These are phyloP conservation scores for Salix viminalis DNA, from an alignment of 345 rosid genomes.

Conservation along the genomic window DNA sequence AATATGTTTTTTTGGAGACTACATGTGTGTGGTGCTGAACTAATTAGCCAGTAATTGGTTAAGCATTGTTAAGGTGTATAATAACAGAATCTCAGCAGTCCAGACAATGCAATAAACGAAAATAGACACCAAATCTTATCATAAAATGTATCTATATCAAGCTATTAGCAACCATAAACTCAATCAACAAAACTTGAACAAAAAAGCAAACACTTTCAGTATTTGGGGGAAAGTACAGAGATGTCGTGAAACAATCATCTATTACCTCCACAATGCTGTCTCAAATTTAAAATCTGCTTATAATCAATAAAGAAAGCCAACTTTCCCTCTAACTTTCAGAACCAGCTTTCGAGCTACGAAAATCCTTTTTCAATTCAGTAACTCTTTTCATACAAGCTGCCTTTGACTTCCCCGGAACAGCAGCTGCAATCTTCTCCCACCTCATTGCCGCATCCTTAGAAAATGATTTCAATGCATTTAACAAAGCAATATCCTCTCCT, in stretches of 20 bases:
- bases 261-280: not conserved
- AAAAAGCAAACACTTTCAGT: not conserved
- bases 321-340: slow-evolving; percentile 31
- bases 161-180: not conserved
- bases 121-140: not conserved
- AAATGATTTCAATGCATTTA: slow-evolving; percentile 78
- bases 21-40: not conserved
- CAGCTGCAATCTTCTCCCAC: slow-evolving; percentile 93
- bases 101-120: not conserved
- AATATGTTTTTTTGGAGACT: not conserved
- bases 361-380: slow-evolving; percentile 68
- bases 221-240: not conserved
- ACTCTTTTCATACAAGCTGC: slow-evolving; percentile 86
- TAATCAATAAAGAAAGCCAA: not conserved
- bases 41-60: not conserved
- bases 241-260: slow-evolving; percentile 2
- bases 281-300: not conserved
- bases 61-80: not conserved
- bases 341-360: slow-evolving; percentile 65
- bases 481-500: slow-evolving; percentile 78
- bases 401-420: slow-evolving; percentile 76
- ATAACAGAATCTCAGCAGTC: not conserved
- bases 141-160: not conserved
- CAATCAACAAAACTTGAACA: not conserved
- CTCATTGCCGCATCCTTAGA: slow-evolving; percentile 80